Percentiles rank a stretch among this genome's conserved stretches.
phyloP scores from a whole-genome alignment of 2,329 filamentous ascomycete genomes.

The Fusarium falciforme region DNA sequence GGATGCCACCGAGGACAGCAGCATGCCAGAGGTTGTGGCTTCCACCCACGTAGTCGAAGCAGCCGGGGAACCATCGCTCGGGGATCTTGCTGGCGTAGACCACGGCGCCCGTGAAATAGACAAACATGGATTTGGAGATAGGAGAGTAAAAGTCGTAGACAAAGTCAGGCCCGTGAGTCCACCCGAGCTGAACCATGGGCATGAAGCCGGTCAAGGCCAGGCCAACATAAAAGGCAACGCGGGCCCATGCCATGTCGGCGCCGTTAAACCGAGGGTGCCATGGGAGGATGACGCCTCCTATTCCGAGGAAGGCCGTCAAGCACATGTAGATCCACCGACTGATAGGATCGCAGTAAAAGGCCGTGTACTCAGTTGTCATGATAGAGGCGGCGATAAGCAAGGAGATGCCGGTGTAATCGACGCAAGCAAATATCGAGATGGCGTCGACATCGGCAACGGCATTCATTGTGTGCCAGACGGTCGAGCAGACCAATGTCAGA shows the following conservation, averaged over 20 bases:
- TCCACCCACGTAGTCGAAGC: slow-evolving; percentile 94
- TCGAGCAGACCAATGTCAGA: slow-evolving; percentile 94
- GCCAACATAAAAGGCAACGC: slow-evolving; percentile 91
- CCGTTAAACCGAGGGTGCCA: slow-evolving; percentile 98
- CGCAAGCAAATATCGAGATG: slow-evolving; percentile 95
- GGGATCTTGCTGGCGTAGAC: slow-evolving; percentile 94
- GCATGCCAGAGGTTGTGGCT: slow-evolving; percentile 99
- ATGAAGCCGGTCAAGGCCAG: slow-evolving; percentile 90
- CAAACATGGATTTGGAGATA: slow-evolving; percentile 84
- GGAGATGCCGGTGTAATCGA: slow-evolving; percentile 98
- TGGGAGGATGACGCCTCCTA: slow-evolving; percentile 89
- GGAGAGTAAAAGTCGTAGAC: slow-evolving; percentile 91
- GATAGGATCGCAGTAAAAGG: slow-evolving; percentile 95
- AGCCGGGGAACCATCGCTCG: slow-evolving; percentile 90
- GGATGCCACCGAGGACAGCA: slow-evolving; percentile 91
- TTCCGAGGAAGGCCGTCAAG: slow-evolving; percentile 81
- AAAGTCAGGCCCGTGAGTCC: slow-evolving; percentile 81
- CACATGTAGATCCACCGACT: slow-evolving; percentile 89
- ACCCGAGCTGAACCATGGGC: slow-evolving; percentile 84
- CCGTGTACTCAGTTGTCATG: slow-evolving; percentile 98
- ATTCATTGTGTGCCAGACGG: slow-evolving; percentile 99
- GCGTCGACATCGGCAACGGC: slow-evolving; percentile 90
- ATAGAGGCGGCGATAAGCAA: slow-evolving; percentile 95
- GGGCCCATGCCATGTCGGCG: slow-evolving; percentile 89
- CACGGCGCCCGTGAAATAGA: slow-evolving; percentile 86